These are phyloP conservation scores for Trichoderma hamatum DNA, from an alignment of 2,329 filamentous ascomycete species.

Conservation along the genomic window DNA sequence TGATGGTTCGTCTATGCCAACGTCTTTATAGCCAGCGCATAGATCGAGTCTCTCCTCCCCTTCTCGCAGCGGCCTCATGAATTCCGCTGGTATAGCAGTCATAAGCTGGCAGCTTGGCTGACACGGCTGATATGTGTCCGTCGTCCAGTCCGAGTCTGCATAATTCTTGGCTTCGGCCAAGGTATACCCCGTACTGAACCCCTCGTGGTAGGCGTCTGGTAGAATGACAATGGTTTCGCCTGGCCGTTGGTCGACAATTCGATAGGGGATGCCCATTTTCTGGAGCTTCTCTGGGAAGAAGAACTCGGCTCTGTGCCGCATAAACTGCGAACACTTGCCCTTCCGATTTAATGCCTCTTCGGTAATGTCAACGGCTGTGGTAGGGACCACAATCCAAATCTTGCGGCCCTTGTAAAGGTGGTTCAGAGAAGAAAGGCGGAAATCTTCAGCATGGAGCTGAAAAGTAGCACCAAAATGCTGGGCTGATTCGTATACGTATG, in stretches of 20 bases:
- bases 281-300: conserved; percentile 46
- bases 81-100: conserved; percentile 43
- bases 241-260: conserved; percentile 44
- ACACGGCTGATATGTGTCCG: conserved; percentile 43
- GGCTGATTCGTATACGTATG: conserved; percentile 47
- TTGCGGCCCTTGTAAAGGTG: conserved; percentile 46
- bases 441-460: conserved; percentile 47
- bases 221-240: conserved; percentile 47
- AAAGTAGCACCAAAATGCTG: conserved; percentile 45
- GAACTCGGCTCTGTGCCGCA: conserved; percentile 47
- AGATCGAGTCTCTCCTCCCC: conserved; percentile 42
- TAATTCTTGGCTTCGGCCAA: conserved; percentile 48
- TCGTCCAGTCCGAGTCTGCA: conserved; percentile 42
- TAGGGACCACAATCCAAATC: conserved; percentile 46
- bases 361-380: conserved; percentile 41
- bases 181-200: conserved; percentile 48
- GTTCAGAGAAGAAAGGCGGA: conserved; percentile 44
- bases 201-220: conserved; percentile 46
- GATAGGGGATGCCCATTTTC: conserved; percentile 44
- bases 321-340: conserved; percentile 44
- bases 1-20: conserved; percentile 11
- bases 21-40: conserved; percentile 36
- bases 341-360: conserved; percentile 41
- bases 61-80: conserved; percentile 38
- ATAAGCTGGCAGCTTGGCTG: conserved; percentile 39